These are phyloP conservation scores for Xylaria cubensis DNA, from an alignment of 495 filamentous ascomycete genomes.

Conservation along the genomic window DNA sequence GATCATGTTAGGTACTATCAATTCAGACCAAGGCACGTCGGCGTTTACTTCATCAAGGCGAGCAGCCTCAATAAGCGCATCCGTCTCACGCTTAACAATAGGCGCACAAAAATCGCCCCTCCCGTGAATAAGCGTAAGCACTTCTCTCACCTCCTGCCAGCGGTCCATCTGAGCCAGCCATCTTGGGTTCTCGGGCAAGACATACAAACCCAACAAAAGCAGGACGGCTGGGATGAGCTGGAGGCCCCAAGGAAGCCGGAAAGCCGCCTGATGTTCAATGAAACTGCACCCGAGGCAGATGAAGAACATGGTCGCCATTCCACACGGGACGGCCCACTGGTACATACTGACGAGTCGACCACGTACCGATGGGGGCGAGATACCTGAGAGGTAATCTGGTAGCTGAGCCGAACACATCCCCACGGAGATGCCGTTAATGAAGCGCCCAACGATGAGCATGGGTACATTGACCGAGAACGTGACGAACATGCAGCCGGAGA, in stretches of 20 bases:
- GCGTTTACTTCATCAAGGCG: slow-evolving; percentile 68
- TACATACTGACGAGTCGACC: slow-evolving; percentile 74
- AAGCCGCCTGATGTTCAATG: slow-evolving; percentile 65
- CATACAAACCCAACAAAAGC: slow-evolving; percentile 65
- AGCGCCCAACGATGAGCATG: slow-evolving; percentile 75
- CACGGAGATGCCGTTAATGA: slow-evolving; percentile 78
- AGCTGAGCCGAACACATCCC: slow-evolving; percentile 82
- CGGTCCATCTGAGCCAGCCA: slow-evolving; percentile 78
- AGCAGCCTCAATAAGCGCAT: slow-evolving; percentile 72
- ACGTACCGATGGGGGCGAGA: slow-evolving; percentile 71
- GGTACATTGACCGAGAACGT: slow-evolving; percentile 75
- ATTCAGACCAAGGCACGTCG: slow-evolving; percentile 70
- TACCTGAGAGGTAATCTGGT: slow-evolving; percentile 79
- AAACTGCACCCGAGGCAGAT: slow-evolving; percentile 79
- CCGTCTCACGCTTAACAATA: slow-evolving; percentile 68
- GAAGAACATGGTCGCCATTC: slow-evolving; percentile 82
- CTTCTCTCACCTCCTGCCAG: slow-evolving; percentile 71
- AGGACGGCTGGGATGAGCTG: slow-evolving; percentile 75
- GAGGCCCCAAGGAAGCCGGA: slow-evolving; percentile 77
- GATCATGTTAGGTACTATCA: slow-evolving; percentile 74
- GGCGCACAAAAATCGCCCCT: slow-evolving; percentile 67
- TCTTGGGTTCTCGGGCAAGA: slow-evolving; percentile 78
- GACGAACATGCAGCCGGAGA: slow-evolving; percentile 69
- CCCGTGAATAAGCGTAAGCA: slow-evolving; percentile 71
- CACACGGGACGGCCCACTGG: slow-evolving; percentile 84